Conservation (phyloP, 2,329 filamentous ascomycete genomes). For the Didymella lethalis region DNA sequence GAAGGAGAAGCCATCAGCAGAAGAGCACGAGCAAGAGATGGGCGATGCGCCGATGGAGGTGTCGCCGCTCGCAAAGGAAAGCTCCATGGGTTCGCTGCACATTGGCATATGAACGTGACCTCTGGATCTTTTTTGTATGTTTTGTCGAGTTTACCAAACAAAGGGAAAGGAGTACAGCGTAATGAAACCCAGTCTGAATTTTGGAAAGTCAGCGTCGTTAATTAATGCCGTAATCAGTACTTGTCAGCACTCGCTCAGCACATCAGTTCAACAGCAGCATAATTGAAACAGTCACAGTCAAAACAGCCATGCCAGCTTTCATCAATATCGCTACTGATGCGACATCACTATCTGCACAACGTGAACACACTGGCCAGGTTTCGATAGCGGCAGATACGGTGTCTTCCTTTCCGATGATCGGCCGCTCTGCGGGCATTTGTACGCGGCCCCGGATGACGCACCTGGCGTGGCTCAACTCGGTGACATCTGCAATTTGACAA, state of each 20-base stretch:
- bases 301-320: too few species aligned
- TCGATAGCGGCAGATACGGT: conserved; percentile 21
- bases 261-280: not conserved
- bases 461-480: conserved; percentile 14
- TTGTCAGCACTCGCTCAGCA: not conserved
- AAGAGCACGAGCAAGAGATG: not conserved
- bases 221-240: not conserved
- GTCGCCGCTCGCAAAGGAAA: not conserved
- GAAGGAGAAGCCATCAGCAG: not conserved
- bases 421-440: conserved; percentile 11
- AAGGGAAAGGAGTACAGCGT: not conserved
- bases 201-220: not conserved
- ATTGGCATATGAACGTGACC: not conserved
- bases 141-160: not conserved
- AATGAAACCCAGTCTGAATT: conserved; percentile 1
- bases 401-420: conserved; percentile 16
- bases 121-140: not conserved
- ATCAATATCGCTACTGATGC: not conserved
- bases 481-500: conserved; percentile 25
- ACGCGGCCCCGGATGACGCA: conserved; percentile 23
- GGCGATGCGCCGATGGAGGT: conserved; percentile 6
- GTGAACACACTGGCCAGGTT: not conserved
- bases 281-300: conserved; percentile 1
- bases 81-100: not conserved
- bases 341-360: not conserved